Evolutionary conservation across 768 basidiomycete genomes (phyloP).

Genomic region (Trametopsis cervina): DNA sequence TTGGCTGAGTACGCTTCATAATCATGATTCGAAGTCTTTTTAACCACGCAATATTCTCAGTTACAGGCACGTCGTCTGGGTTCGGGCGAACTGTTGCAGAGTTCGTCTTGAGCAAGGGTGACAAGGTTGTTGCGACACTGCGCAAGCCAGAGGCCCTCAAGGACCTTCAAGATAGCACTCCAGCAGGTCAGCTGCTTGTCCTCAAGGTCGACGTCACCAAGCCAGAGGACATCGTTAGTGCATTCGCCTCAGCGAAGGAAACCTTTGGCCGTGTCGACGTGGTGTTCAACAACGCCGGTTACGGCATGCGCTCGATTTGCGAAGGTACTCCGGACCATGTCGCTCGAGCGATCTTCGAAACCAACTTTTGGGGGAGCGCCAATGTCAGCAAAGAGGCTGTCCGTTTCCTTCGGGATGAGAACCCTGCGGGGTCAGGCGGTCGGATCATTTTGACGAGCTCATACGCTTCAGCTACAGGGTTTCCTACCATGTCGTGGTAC

Average conservation of each 20-base stretch:
- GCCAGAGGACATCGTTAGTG: conserved; percentile 24
- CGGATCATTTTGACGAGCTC: conserved; percentile 2
- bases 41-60: conserved; percentile 19
- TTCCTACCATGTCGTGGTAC: too few relatives aligned
- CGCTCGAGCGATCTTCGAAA: conserved; percentile 32
- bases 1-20: too few relatives aligned
- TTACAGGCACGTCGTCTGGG: conserved; percentile 34
- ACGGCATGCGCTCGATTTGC: conserved; percentile 26
- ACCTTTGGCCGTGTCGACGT: conserved; percentile 39
- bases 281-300: conserved; percentile 39
- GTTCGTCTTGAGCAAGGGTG: conserved; percentile 29
- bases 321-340: conserved; percentile 30
- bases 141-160: conserved; percentile 23
- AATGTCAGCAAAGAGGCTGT: conserved; percentile 13
- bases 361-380: conserved; percentile 22
- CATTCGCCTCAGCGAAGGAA: conserved; percentile 27
- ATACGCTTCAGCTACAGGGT: too few relatives aligned
- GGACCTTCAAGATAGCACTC: conserved; percentile 21
- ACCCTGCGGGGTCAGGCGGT: conserved; percentile 26
- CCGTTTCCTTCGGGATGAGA: conserved; percentile 31
- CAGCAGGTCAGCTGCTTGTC: conserved; percentile 28
- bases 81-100: conserved; percentile 32
- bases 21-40: too few relatives aligned
- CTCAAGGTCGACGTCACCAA: conserved; percentile 34
- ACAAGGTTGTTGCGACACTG: conserved; percentile 36